phyloP scores from a whole-genome alignment of 2,329 filamentous ascomycete species.

The Akanthomyces uredinophilus region DNA sequence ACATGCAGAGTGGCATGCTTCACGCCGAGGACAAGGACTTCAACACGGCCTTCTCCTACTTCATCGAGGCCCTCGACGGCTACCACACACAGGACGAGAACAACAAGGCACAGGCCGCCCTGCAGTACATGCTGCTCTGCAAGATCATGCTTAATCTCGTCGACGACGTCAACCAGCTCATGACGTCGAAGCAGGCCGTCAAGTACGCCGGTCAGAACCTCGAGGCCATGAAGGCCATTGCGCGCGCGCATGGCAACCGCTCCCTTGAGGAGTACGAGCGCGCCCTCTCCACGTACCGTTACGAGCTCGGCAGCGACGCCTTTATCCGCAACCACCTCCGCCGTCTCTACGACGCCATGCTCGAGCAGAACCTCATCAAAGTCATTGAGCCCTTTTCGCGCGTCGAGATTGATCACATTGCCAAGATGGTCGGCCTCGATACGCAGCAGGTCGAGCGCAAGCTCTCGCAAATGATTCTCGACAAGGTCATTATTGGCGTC shows the following conservation, averaged over 20 bases:
- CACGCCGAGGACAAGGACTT: slow-evolving; percentile 99
- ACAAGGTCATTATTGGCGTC: slow-evolving; percentile 97
- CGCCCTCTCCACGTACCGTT: slow-evolving; percentile 82
- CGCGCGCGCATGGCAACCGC: slow-evolving; percentile 89
- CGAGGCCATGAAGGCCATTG: slow-evolving; percentile 98
- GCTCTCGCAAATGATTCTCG: slow-evolving; percentile 98
- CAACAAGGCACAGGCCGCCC: slow-evolving; percentile 84
- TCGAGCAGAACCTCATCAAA: slow-evolving; percentile 99
- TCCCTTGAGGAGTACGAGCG: slow-evolving; percentile 96
- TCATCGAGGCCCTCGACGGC: slow-evolving; percentile 96
- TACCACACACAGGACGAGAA: slow-evolving; percentile 91
- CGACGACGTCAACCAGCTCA: slow-evolving; percentile 91
- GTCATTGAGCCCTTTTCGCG: slow-evolving; percentile 98
- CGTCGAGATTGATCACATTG: slow-evolving; percentile 94
- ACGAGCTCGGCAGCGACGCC: slow-evolving; percentile 87
- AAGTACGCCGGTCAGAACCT: slow-evolving; percentile 94
- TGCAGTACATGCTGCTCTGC: slow-evolving; percentile 99
- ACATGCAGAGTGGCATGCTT: slow-evolving; percentile 99
- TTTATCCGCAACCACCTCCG: slow-evolving; percentile 98
- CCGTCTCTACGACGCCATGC: slow-evolving; percentile 93
- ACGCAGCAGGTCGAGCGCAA: slow-evolving; percentile 97
- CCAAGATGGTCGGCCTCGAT: slow-evolving; percentile 95
- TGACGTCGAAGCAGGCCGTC: slow-evolving; percentile 92
- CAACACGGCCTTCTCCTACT: slow-evolving; percentile 98
- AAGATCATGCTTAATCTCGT: slow-evolving; percentile 99